These are phyloP conservation scores for Verbena officinalis DNA, from an alignment of 257 asterid species.

Conservation along the genomic window DNA sequence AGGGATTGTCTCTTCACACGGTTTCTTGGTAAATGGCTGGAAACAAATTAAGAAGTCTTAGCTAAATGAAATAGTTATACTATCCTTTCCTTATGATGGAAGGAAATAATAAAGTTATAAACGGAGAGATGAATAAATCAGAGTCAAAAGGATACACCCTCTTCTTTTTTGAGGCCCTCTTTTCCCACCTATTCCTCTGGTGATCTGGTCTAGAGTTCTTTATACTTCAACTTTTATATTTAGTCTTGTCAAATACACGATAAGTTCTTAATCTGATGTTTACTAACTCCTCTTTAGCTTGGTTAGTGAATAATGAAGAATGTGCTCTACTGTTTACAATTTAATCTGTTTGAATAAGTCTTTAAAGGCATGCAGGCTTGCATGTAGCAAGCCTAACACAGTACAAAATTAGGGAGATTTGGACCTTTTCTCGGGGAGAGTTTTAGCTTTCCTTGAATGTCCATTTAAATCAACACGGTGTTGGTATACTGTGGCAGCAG, in stretches of 20 bases:
- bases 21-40: not conserved
- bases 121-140: not conserved
- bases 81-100: not conserved
- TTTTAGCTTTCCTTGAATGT: slow-evolving; percentile 30
- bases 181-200: not conserved
- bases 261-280: not conserved
- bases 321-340: too few relatives aligned
- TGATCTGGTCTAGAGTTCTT: not conserved
- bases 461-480: slow-evolving; percentile 34
- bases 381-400: slow-evolving; percentile 27
- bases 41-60: not conserved
- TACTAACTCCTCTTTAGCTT: not conserved
- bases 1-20: not conserved
- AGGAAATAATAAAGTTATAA: not conserved
- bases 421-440: slow-evolving; percentile 23
- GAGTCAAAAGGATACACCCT: not conserved
- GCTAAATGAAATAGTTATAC: not conserved
- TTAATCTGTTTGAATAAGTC: slow-evolving; percentile 5
- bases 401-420: slow-evolving; percentile 22
- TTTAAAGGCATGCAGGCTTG: slow-evolving; percentile 30
- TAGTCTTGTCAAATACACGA: not conserved
- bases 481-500: slow-evolving; percentile 46
- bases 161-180: not conserved
- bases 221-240: not conserved
- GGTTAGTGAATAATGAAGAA: too few relatives aligned